Conservation (phyloP, 2,329 filamentous ascomycete genomes). For the Ophiocordyceps camponoti-leonardi region DNA sequence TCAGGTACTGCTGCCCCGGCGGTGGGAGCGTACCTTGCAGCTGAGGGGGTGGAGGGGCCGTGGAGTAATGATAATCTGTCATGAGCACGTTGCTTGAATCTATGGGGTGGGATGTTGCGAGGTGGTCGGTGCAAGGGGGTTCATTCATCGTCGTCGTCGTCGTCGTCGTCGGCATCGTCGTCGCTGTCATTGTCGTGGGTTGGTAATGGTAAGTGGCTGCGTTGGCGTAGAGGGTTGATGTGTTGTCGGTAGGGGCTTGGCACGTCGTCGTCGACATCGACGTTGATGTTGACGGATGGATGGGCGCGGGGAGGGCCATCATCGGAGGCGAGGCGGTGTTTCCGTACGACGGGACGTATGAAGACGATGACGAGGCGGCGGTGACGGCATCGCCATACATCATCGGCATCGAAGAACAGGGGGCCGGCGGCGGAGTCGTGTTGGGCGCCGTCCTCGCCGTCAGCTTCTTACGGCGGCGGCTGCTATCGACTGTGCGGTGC, state of each 20-base stretch:
- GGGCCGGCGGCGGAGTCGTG: not conserved
- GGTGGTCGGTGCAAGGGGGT: not conserved
- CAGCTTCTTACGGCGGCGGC: slow-evolving; percentile 1
- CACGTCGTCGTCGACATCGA: too few relatives aligned
- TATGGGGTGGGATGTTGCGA: not conserved
- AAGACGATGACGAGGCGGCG: not conserved
- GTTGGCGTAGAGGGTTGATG: not conserved
- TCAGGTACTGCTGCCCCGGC: not conserved
- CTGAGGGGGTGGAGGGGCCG: not conserved
- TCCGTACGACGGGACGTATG: slow-evolving; percentile 1
- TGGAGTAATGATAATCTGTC: not conserved
- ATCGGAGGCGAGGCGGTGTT: not conserved
- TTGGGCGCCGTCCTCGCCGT: not conserved
- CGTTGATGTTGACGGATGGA: not conserved
- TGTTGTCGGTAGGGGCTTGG: too few relatives aligned
- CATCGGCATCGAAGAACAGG: not conserved
- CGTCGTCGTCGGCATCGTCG: too few relatives aligned
- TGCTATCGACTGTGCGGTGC: not conserved
- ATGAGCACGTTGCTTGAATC: not conserved
- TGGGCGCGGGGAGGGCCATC: not conserved
- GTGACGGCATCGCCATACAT: not conserved
- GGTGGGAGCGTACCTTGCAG: too few relatives aligned
- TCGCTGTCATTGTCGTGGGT: not conserved
- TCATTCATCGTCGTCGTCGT: not conserved
- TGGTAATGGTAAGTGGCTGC: not conserved